Evolutionary conservation across 306 rosid genomes (phyloP).

Genomic region (Prunus padus): DNA sequence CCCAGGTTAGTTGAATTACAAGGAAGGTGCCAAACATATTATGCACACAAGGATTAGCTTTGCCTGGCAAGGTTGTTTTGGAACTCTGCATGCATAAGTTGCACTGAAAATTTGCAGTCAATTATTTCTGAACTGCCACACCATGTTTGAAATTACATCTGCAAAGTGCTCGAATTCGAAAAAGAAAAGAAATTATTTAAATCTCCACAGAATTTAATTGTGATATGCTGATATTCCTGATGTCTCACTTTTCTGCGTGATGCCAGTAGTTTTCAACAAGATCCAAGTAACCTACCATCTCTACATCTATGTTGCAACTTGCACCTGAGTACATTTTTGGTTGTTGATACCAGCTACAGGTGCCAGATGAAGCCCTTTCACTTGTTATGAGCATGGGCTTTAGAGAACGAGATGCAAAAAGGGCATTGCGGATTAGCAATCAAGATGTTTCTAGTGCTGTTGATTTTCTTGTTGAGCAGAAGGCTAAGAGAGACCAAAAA

Average conservation of each 20-base stretch:
- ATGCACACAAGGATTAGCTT: not conserved
- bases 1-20: constrained; percentile 41
- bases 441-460: constrained; percentile 78
- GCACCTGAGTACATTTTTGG: not conserved
- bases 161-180: not conserved
- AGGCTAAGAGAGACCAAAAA: constrained; percentile 48
- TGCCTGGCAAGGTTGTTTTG: not conserved
- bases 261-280: not conserved
- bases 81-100: not conserved
- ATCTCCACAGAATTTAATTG: not conserved
- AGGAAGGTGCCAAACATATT: not conserved
- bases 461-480: constrained; percentile 82
- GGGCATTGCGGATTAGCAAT: constrained; percentile 85
- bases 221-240: not conserved
- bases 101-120: not conserved
- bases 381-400: constrained; percentile 89
- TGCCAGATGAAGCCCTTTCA: constrained; percentile 80
- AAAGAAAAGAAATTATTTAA: not conserved
- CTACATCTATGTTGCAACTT: not conserved
- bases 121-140: not conserved
- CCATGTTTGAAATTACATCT: not conserved
- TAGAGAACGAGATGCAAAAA: constrained; percentile 60
- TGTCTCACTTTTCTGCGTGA: not conserved
- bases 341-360: constrained; percentile 67
- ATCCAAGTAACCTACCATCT: not conserved